phyloP scores from a whole-genome alignment of 2,329 filamentous ascomycete species.

The Chaetomium olivaceum region DNA sequence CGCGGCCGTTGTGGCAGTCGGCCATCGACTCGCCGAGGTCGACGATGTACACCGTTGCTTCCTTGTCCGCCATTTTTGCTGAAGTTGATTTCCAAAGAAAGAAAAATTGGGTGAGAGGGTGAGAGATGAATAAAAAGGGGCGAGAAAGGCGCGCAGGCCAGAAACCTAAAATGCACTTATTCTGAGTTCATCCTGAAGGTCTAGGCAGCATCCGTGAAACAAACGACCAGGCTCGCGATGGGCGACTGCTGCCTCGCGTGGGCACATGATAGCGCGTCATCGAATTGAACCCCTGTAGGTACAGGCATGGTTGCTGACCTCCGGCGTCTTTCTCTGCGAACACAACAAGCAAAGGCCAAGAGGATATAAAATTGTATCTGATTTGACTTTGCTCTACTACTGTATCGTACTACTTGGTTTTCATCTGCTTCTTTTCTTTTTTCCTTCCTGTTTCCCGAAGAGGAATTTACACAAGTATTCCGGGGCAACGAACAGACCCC shows the following conservation, averaged over 20 bases:
- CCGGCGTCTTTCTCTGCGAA: background rate
- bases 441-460: too few relatives aligned
- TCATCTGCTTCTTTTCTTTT: too few relatives aligned
- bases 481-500: too few relatives aligned
- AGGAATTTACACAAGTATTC: too few relatives aligned
- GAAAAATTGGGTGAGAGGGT: background rate
- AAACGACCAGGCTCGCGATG: slow-evolving; percentile 19
- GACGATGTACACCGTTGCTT: slow-evolving; percentile 88
- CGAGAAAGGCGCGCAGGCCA: background rate
- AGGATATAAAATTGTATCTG: too few relatives aligned
- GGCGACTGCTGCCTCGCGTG: slow-evolving; percentile 28
- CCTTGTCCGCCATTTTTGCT: slow-evolving; percentile 79
- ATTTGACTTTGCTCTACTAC: too few relatives aligned
- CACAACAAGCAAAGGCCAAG: background rate
- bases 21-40: slow-evolving; percentile 88
- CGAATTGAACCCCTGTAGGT: slow-evolving; percentile 18
- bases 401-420: too few relatives aligned
- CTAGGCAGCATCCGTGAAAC: slow-evolving; percentile 29
- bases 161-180: background rate
- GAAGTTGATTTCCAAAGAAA: slow-evolving; percentile 3
- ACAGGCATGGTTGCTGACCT: too few relatives aligned
- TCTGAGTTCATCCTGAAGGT: slow-evolving; percentile 2
- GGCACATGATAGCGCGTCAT: slow-evolving; percentile 33
- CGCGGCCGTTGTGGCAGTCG: slow-evolving; percentile 66
- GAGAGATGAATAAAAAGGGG: background rate